Evolutionary conservation across 805 yeast genomes (phyloP), one percentile per base, ranked within the genome.

Genomic region (Schwanniomyces polymorphus): DNA sequence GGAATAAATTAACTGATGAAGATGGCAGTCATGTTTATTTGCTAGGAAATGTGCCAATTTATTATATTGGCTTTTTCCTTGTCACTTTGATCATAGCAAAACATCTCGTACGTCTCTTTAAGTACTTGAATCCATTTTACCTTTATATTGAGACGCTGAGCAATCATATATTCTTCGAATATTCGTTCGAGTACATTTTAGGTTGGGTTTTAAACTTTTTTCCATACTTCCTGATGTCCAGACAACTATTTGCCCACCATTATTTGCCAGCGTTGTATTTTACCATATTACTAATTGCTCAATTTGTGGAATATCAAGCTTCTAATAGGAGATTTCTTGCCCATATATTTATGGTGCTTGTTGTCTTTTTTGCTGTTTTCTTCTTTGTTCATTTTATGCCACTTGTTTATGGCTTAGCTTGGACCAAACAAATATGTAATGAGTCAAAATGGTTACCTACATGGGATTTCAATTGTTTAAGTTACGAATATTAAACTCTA

Each of bases 41-140:
- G 25, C 55, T 85, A 12, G 95, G 95, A 5, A 89, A 88, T 63
- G 66, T 79, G 17, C 73, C 79, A 10, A 72, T 80, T 10, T 85
- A 85, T 68, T 79, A 78, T 64, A 48, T 75, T 3, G 74, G 79
- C 3, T 56, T 72, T 11, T 44, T 70, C 3, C 52, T 68, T 16
- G 50, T 80, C 7, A 44, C 66, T 8, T 56, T 75, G 16, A 52
- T 63, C 7, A 38, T 52, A 4, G 25, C 55, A 9, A 57, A 55
- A 39, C 57, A 58, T 23, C 45, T 42, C 1, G 26, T 65, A 28
- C 56, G 63, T 42, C 9, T 58, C 7, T 42, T 70, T 16, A 53
- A 48, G 31, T 52, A 49, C 28, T 42, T 67, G 48, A 72, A 70
- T 50, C 76, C 76, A 27, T 72, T 65, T 46, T 34, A 21, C 4